Conservation (phyloP, 495 filamentous ascomycete species). For the Choiromyces venosus region DNA sequence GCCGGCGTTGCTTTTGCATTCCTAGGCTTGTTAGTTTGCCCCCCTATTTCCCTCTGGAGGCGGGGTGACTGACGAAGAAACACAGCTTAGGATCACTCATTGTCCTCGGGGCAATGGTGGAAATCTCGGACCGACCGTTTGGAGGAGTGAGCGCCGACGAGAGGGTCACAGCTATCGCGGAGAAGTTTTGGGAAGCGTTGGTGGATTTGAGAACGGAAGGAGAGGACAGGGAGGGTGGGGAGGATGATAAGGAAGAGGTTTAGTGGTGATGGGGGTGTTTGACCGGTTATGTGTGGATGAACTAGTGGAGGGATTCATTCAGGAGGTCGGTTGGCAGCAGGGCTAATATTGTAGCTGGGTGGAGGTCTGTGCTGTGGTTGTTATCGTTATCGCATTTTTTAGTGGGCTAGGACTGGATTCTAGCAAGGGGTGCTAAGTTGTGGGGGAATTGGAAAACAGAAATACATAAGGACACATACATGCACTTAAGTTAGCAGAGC, state of each 20-base stretch:
- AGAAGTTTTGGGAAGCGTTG: slow-evolving; percentile 32
- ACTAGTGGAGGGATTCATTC: not conserved
- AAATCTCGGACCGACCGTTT: slow-evolving; percentile 32
- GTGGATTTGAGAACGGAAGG: slow-evolving; percentile 24
- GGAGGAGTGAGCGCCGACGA: slow-evolving; percentile 27
- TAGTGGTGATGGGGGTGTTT: not conserved
- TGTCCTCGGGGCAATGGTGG: slow-evolving; percentile 21
- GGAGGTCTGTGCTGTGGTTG: not conserved
- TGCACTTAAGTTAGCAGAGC: not conserved
- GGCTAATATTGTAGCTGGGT: not conserved
- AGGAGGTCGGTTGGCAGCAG: not conserved
- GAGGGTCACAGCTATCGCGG: slow-evolving; percentile 27
- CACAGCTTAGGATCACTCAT: slow-evolving; percentile 17
- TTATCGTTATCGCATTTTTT: not conserved
- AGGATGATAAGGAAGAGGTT: slow-evolving; percentile 12
- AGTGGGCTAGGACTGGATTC: not conserved
- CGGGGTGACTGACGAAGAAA: not conserved
- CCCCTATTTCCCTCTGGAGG: not conserved
- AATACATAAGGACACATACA: not conserved
- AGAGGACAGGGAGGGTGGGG: slow-evolving; percentile 7
- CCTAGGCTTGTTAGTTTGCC: slow-evolving; percentile 19
- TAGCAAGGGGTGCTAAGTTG: not conserved
- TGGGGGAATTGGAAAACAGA: not conserved
- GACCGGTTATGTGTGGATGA: no score
- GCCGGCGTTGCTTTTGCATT: slow-evolving; percentile 31